Percentiles rank a stretch among this genome's conserved stretches.
Conservation (phyloP, 345 rosid genomes). For the Camelina hispida region DNA sequence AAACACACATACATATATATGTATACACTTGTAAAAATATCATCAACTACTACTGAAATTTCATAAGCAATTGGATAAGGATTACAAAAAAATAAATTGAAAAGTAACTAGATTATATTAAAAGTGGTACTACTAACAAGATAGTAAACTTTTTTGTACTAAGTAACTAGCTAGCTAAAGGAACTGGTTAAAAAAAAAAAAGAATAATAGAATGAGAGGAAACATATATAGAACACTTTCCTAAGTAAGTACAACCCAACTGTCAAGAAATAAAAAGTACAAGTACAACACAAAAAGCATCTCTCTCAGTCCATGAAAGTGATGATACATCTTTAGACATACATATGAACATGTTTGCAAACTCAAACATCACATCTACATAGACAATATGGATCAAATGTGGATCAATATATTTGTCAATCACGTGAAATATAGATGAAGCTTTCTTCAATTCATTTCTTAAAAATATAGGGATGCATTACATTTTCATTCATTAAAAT, state of each 20-base stretch:
- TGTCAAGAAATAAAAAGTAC: not conserved
- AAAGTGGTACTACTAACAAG: not conserved
- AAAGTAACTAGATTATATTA: not conserved
- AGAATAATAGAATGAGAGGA: not conserved
- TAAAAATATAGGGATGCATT: constrained; percentile 6
- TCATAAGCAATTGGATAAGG: not conserved
- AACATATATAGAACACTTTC: constrained; percentile 29
- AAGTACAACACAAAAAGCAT: constrained; percentile 20
- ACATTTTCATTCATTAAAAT: constrained; percentile 9
- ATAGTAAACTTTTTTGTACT: constrained; percentile 18
- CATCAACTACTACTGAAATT: constrained; percentile 1
- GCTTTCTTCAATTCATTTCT: constrained; percentile 9
- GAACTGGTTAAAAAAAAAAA: not conserved
- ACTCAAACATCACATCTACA: constrained; percentile 15
- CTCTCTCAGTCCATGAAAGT: constrained; percentile 22
- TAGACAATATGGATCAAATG: not conserved
- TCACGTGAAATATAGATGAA: not conserved
- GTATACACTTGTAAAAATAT: not conserved
- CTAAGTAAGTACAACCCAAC: constrained; percentile 26
- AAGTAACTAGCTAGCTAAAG: not conserved
- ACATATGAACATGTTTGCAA: constrained; percentile 8
- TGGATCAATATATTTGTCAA: constrained; percentile 10
- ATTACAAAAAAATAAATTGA: not conserved
- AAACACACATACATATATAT: not conserved
- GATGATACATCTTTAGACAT: constrained; percentile 14